Evolutionary conservation across 1,284 basidiomycete species (phyloP), one percentile per base, ranked within the genome.

Genomic region (Ustilago cynodontis): DNA sequence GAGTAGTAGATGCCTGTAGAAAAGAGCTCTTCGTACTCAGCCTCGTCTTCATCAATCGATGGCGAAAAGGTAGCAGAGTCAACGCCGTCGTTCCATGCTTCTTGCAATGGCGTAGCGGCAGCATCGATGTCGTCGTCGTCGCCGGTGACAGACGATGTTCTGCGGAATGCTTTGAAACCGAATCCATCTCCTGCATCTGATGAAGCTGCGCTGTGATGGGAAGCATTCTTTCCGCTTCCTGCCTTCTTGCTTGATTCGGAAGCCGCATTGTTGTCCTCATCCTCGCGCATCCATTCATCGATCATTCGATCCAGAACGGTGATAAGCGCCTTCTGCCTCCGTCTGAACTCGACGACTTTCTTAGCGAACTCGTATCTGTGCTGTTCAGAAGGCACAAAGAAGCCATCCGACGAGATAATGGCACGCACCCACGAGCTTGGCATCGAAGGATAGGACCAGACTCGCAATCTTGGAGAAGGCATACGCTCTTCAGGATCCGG

Each of bases 331-430:
- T 86, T 87, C 11, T 86, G 86, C 20, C 69, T 86, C 71, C 92
- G 87, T 56, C 92, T 88, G 60, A 95, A 85, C 81, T 95, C 93
- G 0, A 94, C 90, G 0, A 95, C 90, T 10, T 90, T 87, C 55
- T 90, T 89, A 2, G 93, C 93, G 85, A 94, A 88, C 45, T 91
- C 89, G 85, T 95, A 98, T 68, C 94, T 87, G 76, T 93, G 92
- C 75, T 90, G 89, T 86, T 97, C 95, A 22, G 90, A 90, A 64
- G 87, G 89, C 41, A 95, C 90, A 83, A 94, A 97, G 59, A 96
- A 89, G 14, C 90, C 89, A 83, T 97, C 93, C 0, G 92, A 91
- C 2, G 91, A 91, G 13, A 96, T 86, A 45, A 95, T 86, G 1
- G 91, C 92, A 22, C 91, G 88, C 43, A 93, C 89, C 92, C 94